Base-by-base conservation (phyloP, 768 basidiomycete genomes). In the Inosperma sp. region DNA sequence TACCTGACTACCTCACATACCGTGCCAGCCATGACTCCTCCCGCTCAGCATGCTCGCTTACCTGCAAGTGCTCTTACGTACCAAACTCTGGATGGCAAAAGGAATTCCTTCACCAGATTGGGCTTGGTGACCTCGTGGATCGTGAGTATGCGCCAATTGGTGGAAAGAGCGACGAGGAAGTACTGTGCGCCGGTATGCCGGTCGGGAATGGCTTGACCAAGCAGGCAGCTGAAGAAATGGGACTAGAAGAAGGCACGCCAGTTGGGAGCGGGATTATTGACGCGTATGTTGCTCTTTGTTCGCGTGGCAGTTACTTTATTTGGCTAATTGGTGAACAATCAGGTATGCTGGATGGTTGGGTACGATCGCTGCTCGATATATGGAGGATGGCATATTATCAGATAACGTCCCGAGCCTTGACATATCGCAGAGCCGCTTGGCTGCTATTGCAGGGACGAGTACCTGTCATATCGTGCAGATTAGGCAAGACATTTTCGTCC, bases 271-370 rank as follows among this genome's bases (percentile, higher is more conserved):
- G 83, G 16, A 80, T 98, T 34, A 97, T 99, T 57, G 96, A 99
- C 59, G 96, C 93, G 83, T 94, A 57, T 62, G 83, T 70, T 1
- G 25, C 14, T 19, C 39, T 42, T 41, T 36, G 7, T 9, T 2
- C 23, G 5, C 17, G 7, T 29, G 19, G 19, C 14, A 6, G 34
- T 41, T 31, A 12, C 13, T 3, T 33, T 14, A 13, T 22, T 35
- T 19, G 12, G 9, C n/a, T 43, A 35, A 30, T 42, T 5, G 33
- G 14, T 10, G 9, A 21, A 35, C 21, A 6, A 26, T 29, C 33
- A 87, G 86, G 4, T 86, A 98, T 67, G 93, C 96, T 2, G 96
- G 96, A 17, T 98, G 95, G 96, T 73, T 98, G 57, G 96, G 96
- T 10, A 98, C 95, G 0, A 82, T 96, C 36, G 95, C 88, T 5